Percentiles rank a stretch among this genome's conserved stretches.
phyloP scores from a whole-genome alignment of 192 early-diverging fungal genomes.

The Gigaspora rosea region DNA sequence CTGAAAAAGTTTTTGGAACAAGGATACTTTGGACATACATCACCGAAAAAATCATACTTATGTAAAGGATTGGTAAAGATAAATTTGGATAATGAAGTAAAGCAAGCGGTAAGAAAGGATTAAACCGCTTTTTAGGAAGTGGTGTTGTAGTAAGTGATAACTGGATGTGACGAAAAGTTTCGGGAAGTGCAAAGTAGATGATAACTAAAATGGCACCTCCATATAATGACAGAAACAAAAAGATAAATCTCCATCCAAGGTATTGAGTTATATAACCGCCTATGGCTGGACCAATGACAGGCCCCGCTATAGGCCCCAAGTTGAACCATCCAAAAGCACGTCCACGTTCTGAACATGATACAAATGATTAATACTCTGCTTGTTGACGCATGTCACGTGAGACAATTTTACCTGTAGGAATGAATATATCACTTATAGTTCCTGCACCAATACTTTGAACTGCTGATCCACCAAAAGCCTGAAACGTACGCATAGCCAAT shows the following conservation, averaged over 20 bases:
- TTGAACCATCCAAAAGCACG: conserved; percentile 43
- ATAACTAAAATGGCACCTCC: conserved; percentile 15
- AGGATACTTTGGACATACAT: conserved; percentile 5
- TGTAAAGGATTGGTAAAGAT: not conserved
- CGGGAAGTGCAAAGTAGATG: conserved; percentile 16
- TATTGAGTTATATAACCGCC: conserved; percentile 30
- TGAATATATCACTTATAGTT: conserved; percentile 40
- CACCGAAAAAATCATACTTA: not conserved
- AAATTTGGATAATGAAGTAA: not conserved
- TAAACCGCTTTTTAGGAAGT: not conserved
- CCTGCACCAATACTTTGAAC: conserved; percentile 42
- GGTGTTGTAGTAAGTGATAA: not conserved
- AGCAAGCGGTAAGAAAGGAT: not conserved
- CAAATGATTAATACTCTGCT: not conserved
- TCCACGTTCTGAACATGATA: conserved; percentile 39
- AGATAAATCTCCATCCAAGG: conserved; percentile 36
- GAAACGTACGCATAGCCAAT: conserved; percentile 40
- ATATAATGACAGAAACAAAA: conserved; percentile 44
- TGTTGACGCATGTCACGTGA: not conserved
- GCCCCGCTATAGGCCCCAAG: conserved; percentile 38
- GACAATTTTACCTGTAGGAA: not conserved
- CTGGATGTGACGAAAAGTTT: conserved; percentile 5
- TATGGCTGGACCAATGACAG: conserved; percentile 44
- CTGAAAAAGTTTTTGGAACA: not conserved
- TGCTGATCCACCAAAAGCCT: conserved; percentile 41